Evolutionary conservation across 2,329 filamentous ascomycete species (phyloP), one percentile per base, ranked within the genome.

Genomic region (Ophiocordyceps unilateralis): DNA sequence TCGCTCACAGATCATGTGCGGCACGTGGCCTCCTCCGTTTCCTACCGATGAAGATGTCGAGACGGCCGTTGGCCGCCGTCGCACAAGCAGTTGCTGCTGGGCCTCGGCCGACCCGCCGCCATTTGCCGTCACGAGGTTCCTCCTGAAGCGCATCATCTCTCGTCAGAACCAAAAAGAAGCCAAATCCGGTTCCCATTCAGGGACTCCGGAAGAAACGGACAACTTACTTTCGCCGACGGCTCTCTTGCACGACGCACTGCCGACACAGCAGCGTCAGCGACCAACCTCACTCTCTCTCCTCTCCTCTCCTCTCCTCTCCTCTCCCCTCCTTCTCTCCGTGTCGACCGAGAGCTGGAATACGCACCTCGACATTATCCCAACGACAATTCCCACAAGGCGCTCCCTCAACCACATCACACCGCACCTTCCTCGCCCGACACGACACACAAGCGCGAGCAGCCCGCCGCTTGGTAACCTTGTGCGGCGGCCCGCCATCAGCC

Each of bases 381-480:
- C 83, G 72, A 64, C 86, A 93, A 61, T 93, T 93, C 44, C 83
- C 87, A 60, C 86, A 93, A 1, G 86, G 86, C 38, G 81, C 81
- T 41, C 82, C 81, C 60, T 93, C 86, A 46, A 91, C 86, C 44
- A 94, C 87, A 65, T 95, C 88, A 66, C 88, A 95, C 45, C 88
- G 77, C 37, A 95, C 88, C 60, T 95, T 95, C 56, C 88, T 78
- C 45, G 83, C 79, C 53, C 88, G 76, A 63, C 88, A 94, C 53
- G 82, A 86, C 48, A 86, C 84, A 59, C 88, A 95, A 17, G 88
- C 88, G 52, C 89, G 83, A 10, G 87, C 86, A n/a, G 88, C 87
- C 56, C 88, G 76, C 55, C 87, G 74, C 64, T 94, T 95, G 43
- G 65, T 74, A 48, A 69, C 55, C 56, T 76, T 77, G 46, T 62